These are phyloP conservation scores for Colletotrichum sp. DNA, from an alignment of 2,329 filamentous ascomycete genomes.

Conservation along the genomic window DNA sequence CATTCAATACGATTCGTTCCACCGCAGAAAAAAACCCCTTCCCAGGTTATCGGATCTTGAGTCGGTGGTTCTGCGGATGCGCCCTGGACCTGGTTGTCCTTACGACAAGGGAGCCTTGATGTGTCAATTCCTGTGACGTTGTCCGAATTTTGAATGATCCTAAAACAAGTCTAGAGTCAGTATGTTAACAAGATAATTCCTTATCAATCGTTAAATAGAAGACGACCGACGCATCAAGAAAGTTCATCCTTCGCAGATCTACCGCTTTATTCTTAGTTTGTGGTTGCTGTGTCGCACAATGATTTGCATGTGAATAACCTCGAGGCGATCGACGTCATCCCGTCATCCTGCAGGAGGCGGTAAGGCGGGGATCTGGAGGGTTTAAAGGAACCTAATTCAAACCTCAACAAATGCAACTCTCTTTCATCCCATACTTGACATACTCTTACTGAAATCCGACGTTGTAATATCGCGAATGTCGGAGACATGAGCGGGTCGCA, in stretches of 20 bases:
- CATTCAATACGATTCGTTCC: neutral
- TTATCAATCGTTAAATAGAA: neutral
- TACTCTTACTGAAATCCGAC: neutral
- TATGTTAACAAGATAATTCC: neutral
- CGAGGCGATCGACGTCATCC: neutral
- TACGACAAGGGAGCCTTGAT: neutral
- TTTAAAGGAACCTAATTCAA: neutral
- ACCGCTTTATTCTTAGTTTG: neutral
- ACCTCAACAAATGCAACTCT: neutral
- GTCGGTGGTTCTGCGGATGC: neutral
- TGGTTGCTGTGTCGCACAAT: neutral
- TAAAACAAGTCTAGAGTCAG: neutral
- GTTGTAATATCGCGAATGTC: neutral
- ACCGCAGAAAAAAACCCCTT: neutral
- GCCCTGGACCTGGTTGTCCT: neutral
- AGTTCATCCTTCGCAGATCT: neutral
- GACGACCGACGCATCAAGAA: fast-evolving
- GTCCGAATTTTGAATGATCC: neutral
- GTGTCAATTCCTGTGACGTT: neutral
- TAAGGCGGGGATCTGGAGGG: neutral
- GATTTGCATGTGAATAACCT: neutral
- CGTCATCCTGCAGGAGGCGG: neutral
- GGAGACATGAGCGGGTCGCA: neutral
- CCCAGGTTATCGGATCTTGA: neutral
- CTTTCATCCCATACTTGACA: neutral